Evolutionary conservation across 805 yeast species (phyloP), one percentile per base, ranked within the genome.

Genomic region (Barnettozyma sp.): DNA sequence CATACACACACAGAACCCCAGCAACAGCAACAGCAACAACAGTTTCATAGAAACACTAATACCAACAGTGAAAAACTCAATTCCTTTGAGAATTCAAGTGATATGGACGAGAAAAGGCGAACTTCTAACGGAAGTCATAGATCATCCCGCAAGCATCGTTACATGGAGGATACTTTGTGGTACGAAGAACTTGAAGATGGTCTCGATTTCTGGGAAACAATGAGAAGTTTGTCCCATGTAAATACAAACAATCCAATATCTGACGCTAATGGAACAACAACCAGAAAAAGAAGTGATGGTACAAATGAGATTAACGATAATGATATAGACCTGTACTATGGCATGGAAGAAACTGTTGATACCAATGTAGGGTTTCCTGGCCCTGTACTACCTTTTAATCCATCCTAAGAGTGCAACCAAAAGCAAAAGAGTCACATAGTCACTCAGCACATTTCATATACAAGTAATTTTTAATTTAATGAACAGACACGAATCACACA

Each of bases 131-230:
- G 50, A 5, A 45, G 46, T 22, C 44, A 43, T 13, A 19, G 26
- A 14, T 26, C 33, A 11, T 21, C 17, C 7, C 26, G 18, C 30
- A 33, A 31, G 12, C 34, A 31, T 15, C 34, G 26, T n/a, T 27
- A 31, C 25, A 33, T 34, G 22, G 27, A 26, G 10, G 29, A 23
- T 14, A 13, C 23, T 13, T 12, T 42, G 22, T 11, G 28, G 9
- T 42, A 48, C 23, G 76, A 67, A 24, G 78, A 71, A 10, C 56
- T 67, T 5, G 84, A 76, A 26, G 85, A 76, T 40, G 85, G 73
- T 16, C 46, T 72, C 22, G 86, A 78, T 52, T 80, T 78, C 50
- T 79, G 84, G 82, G 87, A 79, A 43, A 73, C 76, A 3, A 66
- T 80, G 70, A 64, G 80, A 33, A 66, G 76, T 13, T 50, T 78